Evolutionary conservation across 441 rosid species (phyloP).

Genomic region (Jatropha multifida): DNA sequence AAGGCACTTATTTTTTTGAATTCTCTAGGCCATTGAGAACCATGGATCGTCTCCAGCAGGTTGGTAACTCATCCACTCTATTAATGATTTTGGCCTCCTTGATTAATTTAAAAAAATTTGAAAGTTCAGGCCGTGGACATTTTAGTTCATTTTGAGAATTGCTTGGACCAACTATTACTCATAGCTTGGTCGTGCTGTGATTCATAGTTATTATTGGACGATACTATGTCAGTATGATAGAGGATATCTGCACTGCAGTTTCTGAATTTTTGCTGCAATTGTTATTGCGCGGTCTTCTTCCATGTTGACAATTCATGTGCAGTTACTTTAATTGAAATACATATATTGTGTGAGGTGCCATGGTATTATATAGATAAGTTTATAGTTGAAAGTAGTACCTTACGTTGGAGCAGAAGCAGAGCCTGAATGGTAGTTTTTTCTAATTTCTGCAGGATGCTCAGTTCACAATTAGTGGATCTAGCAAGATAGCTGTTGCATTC

Average conservation of each 20-base stretch:
- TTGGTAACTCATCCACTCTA: conserved; percentile 32
- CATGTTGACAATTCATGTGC: neutral
- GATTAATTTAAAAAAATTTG: neutral
- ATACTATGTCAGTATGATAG: neutral
- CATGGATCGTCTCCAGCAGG: conserved; percentile 90
- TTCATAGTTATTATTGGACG: neutral
- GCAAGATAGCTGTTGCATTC: conserved; percentile 86
- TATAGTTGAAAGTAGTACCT: conserved; percentile 27
- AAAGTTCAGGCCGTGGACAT: neutral
- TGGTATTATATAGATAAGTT: neutral
- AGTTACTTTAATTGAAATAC: neutral
- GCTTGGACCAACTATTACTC: neutral
- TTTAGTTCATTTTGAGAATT: neutral
- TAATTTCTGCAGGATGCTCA: conserved; percentile 69
- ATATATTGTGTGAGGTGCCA: neutral
- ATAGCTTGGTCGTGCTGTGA: neutral
- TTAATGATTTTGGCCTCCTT: conserved; percentile 13
- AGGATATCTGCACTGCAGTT: neutral
- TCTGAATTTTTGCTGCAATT: neutral
- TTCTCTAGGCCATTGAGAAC: conserved; percentile 92
- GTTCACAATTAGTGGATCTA: conserved; percentile 64
- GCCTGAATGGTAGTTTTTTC: conserved; percentile 3
- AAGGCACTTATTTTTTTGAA: conserved; percentile 84
- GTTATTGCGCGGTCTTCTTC: conserved; percentile 1
- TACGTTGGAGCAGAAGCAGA: neutral